Evolutionary conservation across 371 early-diverging fungal genomes (phyloP), one percentile per base, ranked within the genome.

Genomic region (Conidiobolus incongruus): DNA sequence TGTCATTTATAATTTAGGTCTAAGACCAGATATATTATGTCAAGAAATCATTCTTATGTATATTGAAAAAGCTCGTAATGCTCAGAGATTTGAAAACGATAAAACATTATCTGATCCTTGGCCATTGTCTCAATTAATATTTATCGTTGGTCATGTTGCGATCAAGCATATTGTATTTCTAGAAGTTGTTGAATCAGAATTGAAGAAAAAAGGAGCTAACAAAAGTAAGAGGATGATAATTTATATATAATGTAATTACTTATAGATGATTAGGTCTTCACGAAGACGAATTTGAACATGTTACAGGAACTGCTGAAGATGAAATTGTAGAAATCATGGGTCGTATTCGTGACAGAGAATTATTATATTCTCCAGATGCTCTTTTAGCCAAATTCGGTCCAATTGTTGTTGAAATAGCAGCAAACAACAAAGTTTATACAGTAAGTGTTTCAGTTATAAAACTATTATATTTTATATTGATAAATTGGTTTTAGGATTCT

Each of bases 91-190:
- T n/a, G n/a, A n/a, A n/a, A n/a, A n/a, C n/a, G n/a, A n/a, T n/a
- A n/a, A n/a, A n/a, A 16, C 43, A 22, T 39, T 54, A 33, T 51
- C 30, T 38, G 66, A 72, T 39, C 56, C 88, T 8, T 66, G 71
- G 48, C 75, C 74, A 28, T 68, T 94, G 1, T 70, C 77, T 43
- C 81, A 90, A 41, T 59, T 95, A 5, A 56, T 88, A 29, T 95
- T 94, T 47, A 61, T 91, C 16, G 79, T 86, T 16, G 95, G 96
- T 0, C 96, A 94, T 56, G 74, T 89, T 4, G 94, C 90, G 0
- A 71, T 94, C 44, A 88, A 91, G 56, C 82, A 92, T 47, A 81
- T 91, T 48, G 92, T 89, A 10, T 81, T 89, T 54, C 59, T 96
- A 46, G 96, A 96, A 55, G 65, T 72, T 3, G 70, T 90, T 19